These are phyloP conservation scores for Nigrograna mackinnonii DNA, from an alignment of 2,329 filamentous ascomycete species.

Conservation along the genomic window DNA sequence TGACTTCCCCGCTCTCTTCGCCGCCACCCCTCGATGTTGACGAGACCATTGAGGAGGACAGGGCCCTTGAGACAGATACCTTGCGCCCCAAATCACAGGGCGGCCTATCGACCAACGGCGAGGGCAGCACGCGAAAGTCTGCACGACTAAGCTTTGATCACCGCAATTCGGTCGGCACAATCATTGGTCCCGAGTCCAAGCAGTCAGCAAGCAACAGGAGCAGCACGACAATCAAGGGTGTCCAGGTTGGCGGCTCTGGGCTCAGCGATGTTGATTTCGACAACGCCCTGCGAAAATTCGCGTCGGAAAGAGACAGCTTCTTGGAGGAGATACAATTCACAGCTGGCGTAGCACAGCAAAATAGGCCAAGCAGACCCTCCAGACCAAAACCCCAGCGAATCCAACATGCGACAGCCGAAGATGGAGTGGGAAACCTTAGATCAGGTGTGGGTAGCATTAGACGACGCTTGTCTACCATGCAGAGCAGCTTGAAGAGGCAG, in stretches of 20 bases:
- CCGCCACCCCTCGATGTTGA: slow-evolving; percentile 41
- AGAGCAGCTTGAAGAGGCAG: slow-evolving; percentile 85
- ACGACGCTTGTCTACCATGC: slow-evolving; percentile 92
- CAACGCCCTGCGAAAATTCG: slow-evolving; percentile 89
- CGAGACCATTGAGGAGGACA: slow-evolving; percentile 65
- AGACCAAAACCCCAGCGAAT: slow-evolving; percentile 83
- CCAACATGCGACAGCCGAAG: slow-evolving; percentile 44
- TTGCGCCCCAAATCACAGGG: slow-evolving; percentile 49
- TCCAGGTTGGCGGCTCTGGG: slow-evolving; percentile 44
- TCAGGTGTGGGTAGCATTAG: slow-evolving; percentile 82
- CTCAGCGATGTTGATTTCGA: slow-evolving; percentile 88
- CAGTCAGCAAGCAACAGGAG: slow-evolving; percentile 65
- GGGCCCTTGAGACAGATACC: slow-evolving; percentile 57
- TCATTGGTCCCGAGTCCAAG: slow-evolving; percentile 47
- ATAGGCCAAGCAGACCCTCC: slow-evolving; percentile 59
- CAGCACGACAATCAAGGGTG: slow-evolving; percentile 63
- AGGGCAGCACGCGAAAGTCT: slow-evolving; percentile 39
- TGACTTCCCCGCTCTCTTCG: slow-evolving; percentile 32
- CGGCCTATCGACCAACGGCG: slow-evolving; percentile 44
- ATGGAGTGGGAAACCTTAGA: slow-evolving; percentile 58
- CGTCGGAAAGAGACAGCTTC: slow-evolving; percentile 91
- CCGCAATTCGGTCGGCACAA: slow-evolving; percentile 56
- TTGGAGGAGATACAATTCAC: slow-evolving; percentile 89
- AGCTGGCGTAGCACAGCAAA: slow-evolving; percentile 67
- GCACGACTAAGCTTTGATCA: slow-evolving; percentile 50